Percentiles rank a stretch among this genome's conserved stretches.
Evolutionary conservation across 1,284 basidiomycete species (phyloP).

Genomic region (Papiliotrema terrestris): DNA sequence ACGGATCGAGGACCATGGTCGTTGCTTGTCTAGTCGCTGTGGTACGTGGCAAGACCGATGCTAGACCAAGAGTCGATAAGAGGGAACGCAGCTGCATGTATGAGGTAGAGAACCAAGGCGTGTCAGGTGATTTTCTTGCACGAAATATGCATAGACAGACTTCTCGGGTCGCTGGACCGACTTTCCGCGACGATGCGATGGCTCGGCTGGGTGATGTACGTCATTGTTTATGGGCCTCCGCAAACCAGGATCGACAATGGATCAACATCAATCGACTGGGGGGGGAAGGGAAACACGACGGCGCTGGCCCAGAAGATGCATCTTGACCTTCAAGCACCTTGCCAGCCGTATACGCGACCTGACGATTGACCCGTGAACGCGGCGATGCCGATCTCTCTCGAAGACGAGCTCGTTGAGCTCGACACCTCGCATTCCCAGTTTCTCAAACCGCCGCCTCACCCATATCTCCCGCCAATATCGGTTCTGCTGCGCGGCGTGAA

Average conservation of each 20-base stretch:
- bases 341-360: too few species aligned
- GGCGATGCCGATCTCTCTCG: too few species aligned
- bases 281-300: too few species aligned
- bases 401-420: neutral
- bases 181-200: neutral
- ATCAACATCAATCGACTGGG: too few species aligned
- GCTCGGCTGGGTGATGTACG: neutral
- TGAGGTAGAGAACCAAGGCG: neutral
- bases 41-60: neutral
- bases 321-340: too few species aligned
- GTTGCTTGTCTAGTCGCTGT: constrained; percentile 19
- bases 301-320: too few species aligned
- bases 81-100: neutral
- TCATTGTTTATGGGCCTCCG: neutral
- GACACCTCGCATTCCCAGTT: constrained; percentile 27
- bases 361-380: too few species aligned
- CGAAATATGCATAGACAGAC: too few species aligned
- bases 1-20: constrained; percentile 34
- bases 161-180: too few species aligned
- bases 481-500: constrained; percentile 88
- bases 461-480: constrained; percentile 12
- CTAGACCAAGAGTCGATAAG: neutral
- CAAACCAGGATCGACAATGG: neutral
- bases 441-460: constrained; percentile 11
- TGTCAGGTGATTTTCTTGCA: neutral